Base-by-base conservation (phyloP, 495 filamentous ascomycete genomes). In the Penicillium argentinense region DNA sequence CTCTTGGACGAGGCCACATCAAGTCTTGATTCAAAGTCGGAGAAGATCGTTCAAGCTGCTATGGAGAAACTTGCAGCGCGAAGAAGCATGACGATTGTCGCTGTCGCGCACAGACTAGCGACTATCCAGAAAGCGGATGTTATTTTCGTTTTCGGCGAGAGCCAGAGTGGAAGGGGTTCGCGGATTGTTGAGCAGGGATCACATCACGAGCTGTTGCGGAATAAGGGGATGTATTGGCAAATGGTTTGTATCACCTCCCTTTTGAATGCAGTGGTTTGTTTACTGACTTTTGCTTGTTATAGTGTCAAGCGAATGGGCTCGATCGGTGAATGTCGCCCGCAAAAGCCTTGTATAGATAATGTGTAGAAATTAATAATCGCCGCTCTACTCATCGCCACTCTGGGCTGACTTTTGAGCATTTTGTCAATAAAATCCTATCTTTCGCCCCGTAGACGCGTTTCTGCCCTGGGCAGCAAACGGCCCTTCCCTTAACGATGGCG, bases 1-100 rank as follows among this genome's bases (percentile, higher is more conserved):
- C 60, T 93, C 9, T 68, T 92, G 1, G 88, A 92, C 53, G 88
- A 91, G 65, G 82, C 87, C 3, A 91, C 88, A 2, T 79, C 73
- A 16, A 79, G 79, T 17, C 69, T 91, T n/a, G 88, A 92, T 50
- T 79, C 82, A 3, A 77, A 86, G 63, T 80, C 77, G 11, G 87
- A 92, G 68, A 74, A 74, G 47, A 56, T 84, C 21, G 74, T 92
- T 5, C 85, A 89, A 63, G 72, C 73, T 16, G 84, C 83, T 2
- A 74, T 91, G 38, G 81, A 84, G 44, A 9, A 25, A 17, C 13
- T 47, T 4, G 59, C 72, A 13, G 78, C 81, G 4, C 63, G 76
- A 4, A 78, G 81, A 46, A 85, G 83, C 11, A 85, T 89, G 21
- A 92, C 83, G 0, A 84, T 84, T 19, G 70, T 91, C 19, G 85